Evolutionary conservation across 768 basidiomycete species (phyloP), one percentile per base, ranked within the genome.

Genomic region (Plicaturopsis crispa): DNA sequence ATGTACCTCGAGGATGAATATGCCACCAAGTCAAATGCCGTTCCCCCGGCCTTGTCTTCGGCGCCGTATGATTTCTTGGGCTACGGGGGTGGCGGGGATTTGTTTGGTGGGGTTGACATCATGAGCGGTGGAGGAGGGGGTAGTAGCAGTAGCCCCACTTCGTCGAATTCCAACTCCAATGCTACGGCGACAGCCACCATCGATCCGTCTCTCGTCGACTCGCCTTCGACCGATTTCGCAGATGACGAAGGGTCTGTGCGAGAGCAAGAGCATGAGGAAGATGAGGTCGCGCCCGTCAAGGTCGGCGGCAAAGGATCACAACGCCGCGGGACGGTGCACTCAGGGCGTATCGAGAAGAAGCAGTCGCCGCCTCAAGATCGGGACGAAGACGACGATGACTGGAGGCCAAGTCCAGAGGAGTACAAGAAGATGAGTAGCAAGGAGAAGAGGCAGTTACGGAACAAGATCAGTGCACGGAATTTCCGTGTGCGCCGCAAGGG

Each of bases 401-500:
- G 87, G 84, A 73, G 87, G 35, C 89, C 88, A 6, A 73, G 78
- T 3, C 84, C 91, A 1, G 94, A 96, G 47, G 91, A 92, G 45
- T 96, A 97, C 66, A 82, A 87, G 55, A 97, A 90, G 60, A 85
- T 99, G 76, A 78, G 79, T 4, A 84, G 80, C 52, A 97, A 94
- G 65, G 93, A 98, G 67, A 98, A 98, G 62, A 67, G 96, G 6
- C 94, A 98, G 59, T 66, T 98, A 31, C 60, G 94, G 36, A 99
- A 99, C 67, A 99, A 99, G 79, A 91, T 97, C 49, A 84, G 81
- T 47, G 94, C 94, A 0, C 67, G 93, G 38, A 96, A 94, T 56
- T 97, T 97, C 63, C 73, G 94, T n/a, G 87, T 91, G 20, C 67
- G 94, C 24, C 70, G 92, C 58, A 98, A 97, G 68, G 93, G 89